Conservation (phyloP, 1,284 basidiomycete species). For the Erythrobasidium hasegawianum region DNA sequence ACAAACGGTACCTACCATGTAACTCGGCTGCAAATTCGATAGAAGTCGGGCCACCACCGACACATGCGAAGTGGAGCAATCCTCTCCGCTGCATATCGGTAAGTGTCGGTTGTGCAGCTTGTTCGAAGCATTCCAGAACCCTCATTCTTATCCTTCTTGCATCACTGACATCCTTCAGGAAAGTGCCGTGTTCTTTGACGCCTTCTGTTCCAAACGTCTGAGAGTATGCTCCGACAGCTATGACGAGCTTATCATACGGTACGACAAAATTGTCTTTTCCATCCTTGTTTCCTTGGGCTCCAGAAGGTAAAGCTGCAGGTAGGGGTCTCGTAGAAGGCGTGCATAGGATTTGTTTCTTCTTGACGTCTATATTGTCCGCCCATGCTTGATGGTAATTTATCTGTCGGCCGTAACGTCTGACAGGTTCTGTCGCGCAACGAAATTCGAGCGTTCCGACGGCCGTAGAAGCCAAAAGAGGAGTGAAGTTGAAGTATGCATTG, state of each 20-base stretch:
- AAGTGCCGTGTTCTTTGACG: constrained; percentile 53
- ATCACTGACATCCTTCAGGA: constrained; percentile 76
- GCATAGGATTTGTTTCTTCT: constrained; percentile 57
- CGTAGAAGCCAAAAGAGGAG: constrained; percentile 27
- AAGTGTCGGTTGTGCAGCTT: constrained; percentile 66
- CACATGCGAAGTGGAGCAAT: constrained; percentile 72
- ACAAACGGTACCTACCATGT: constrained; percentile 63
- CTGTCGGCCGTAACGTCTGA: constrained; percentile 50
- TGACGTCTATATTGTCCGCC: constrained; percentile 57
- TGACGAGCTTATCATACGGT: constrained; percentile 73
- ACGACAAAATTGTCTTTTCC: constrained; percentile 33
- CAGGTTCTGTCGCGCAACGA: constrained; percentile 73
- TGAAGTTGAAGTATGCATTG: constrained; percentile 31
- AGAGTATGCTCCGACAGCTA: constrained; percentile 77
- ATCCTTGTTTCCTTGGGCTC: not conserved
- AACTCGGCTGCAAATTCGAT: constrained; percentile 83
- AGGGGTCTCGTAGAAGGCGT: constrained; percentile 32
- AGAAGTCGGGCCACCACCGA: constrained; percentile 59
- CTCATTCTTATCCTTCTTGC: constrained; percentile 71
- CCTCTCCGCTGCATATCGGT: constrained; percentile 63
- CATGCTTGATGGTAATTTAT: constrained; percentile 51
- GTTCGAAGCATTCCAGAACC: constrained; percentile 75
- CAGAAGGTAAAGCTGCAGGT: not conserved
- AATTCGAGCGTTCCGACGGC: constrained; percentile 79
- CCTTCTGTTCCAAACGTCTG: constrained; percentile 61